Evolutionary conservation across 164 flowering plant genomes (phyloP).

Genomic region (Tinospora cordifolia): DNA sequence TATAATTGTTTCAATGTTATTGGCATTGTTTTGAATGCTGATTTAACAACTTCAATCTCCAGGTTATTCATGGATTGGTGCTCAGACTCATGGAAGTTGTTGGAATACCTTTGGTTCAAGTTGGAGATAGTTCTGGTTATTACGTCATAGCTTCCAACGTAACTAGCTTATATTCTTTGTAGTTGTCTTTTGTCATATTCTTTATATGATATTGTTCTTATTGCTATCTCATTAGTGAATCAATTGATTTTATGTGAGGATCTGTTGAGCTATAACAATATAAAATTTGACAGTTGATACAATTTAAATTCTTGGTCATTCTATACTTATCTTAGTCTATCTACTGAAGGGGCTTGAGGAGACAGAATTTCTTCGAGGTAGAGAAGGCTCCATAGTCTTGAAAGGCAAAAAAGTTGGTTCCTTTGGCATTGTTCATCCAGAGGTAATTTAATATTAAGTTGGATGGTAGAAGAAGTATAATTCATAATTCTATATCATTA

Average conservation of each 20-base stretch:
- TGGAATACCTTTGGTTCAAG: constrained; percentile 48
- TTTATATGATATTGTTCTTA: neutral
- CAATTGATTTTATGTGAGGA: too few relatives aligned
- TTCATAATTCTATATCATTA: too few relatives aligned
- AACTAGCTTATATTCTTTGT: constrained; percentile 10
- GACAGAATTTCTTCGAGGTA: constrained; percentile 75
- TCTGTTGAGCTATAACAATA: neutral
- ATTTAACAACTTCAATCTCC: constrained; percentile 8
- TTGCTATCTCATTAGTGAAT: neutral
- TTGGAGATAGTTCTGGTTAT: constrained; percentile 56
- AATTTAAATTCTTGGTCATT: neutral
- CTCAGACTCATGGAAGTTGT: constrained; percentile 82
- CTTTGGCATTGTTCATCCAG: constrained; percentile 90
- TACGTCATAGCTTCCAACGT: constrained; percentile 55
- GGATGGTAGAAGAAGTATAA: neutral
- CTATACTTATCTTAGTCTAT: neutral
- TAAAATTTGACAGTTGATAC: neutral
- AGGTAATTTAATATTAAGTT: constrained; percentile 35
- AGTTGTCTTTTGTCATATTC: neutral
- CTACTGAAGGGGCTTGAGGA: constrained; percentile 79
- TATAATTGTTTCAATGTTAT: too few relatives aligned
- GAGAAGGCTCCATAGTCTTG: constrained; percentile 70
- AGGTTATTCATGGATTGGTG: constrained; percentile 78
- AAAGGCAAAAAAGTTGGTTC: constrained; percentile 64
- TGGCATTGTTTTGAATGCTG: neutral